A percentile compares a stretch with the other conserved stretches of the same genome.
phyloP scores from a whole-genome alignment of 2,329 filamentous ascomycete genomes.

The Diaporthe vaccinii region DNA sequence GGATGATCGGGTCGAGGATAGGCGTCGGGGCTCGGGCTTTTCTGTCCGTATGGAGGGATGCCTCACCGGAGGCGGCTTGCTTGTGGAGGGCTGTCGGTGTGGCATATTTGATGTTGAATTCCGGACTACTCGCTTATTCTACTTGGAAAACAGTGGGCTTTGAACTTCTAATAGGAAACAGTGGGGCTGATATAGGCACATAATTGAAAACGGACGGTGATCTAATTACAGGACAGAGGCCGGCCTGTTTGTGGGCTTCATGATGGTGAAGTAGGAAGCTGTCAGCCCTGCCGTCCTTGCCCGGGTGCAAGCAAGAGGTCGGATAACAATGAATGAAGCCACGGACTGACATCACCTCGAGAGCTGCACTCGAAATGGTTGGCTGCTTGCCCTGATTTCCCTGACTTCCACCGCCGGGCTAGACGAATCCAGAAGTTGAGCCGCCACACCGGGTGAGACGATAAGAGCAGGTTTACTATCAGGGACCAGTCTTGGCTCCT shows the following conservation, averaged over 20 bases:
- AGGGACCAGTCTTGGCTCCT: slow-evolving; percentile 1
- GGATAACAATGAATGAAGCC: background rate
- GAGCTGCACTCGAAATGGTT: background rate
- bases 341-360: slow-evolving; percentile 28
- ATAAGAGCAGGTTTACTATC: background rate
- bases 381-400: slow-evolving; percentile 22
- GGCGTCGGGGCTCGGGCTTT: background rate
- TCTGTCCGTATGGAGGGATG: background rate
- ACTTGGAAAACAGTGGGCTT: background rate
- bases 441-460: background rate
- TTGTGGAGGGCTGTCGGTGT: slow-evolving; percentile 15
- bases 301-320: background rate
- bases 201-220: too few relatives aligned
- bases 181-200: background rate
- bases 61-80: slow-evolving; percentile 14
- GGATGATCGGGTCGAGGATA: slow-evolving; percentile 5
- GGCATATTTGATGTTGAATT: background rate
- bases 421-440: slow-evolving; percentile 11
- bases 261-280: background rate
- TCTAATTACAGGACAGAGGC: background rate
- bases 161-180: background rate
- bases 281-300: background rate
- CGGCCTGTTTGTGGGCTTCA: background rate
- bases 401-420: background rate
- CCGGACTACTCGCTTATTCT: background rate